Base-by-base conservation (phyloP, 192 early-diverging fungal genomes). In the Podila epicladia region DNA sequence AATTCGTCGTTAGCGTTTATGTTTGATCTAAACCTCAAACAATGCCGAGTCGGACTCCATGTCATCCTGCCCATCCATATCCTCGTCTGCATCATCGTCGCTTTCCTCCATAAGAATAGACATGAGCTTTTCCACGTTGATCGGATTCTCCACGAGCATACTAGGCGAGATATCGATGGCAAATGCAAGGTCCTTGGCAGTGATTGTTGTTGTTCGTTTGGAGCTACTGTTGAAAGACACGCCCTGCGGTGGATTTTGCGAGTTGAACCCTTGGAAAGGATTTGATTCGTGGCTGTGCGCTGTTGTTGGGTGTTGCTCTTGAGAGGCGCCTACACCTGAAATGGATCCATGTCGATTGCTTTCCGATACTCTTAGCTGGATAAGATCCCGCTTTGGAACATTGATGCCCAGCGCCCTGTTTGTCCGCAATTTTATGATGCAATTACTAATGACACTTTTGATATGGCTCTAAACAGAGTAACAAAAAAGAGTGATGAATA, bases 371-470 rank as follows among this genome's bases (percentile, higher is more conserved):
- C 17, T 76, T 78, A 5, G 63, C 83, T 20, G 85, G 29, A 28
- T 55, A 17, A 55, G 53, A 55, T 26, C 53, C 53, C 61, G 64
- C 12, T 50, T 75, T 6, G 64, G 71, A 22, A 66, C 67, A 7
- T 58, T 82, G 24, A 86, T 89, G 22, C 90, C 91, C 58, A 91
- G 75, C 5, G 90, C 74, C 26, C 90, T 87, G 77, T 92, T 92
- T 6, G 86, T 83, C 31, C 92, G 84, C 45, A 87, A 74, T 62
- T 92, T 92, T 83, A 86, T 88, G 31, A 94, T 89, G 62, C 87
- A 88, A 32, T 90, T 92, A 31, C 89, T 90, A 50, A 94, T 83
- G 13, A 92, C 84, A 60, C 89, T 89, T 63, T 91, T 91, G 63
- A 94, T 83, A 64, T 94, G 91, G 62, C 84, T 86, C 85, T 88